Conservation (phyloP, 2,329 filamentous ascomycete genomes). For the Pleomassaria siparia region DNA sequence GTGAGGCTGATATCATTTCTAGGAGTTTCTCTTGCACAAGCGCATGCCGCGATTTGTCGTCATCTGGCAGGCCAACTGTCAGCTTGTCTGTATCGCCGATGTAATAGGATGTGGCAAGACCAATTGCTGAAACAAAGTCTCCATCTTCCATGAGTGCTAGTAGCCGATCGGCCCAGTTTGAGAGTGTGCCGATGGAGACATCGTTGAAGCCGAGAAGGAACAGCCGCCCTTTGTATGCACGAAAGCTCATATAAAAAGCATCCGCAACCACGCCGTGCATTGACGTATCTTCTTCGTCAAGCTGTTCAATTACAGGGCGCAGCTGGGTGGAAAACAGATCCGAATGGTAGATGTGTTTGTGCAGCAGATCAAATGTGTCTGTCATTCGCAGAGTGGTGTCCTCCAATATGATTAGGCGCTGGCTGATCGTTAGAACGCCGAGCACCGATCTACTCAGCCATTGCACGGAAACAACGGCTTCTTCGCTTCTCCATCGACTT, state of each 20-base stretch:
- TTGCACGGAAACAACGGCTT: slow-evolving; percentile 93
- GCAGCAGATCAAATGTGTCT: slow-evolving; percentile 88
- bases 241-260: slow-evolving; percentile 97
- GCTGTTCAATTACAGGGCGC: slow-evolving; percentile 78
- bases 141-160: slow-evolving; percentile 94
- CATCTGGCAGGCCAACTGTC: slow-evolving; percentile 89
- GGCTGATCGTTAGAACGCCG: slow-evolving; percentile 88
- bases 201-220: slow-evolving; percentile 96
- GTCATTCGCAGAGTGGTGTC: slow-evolving; percentile 84
- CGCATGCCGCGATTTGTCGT: slow-evolving; percentile 70
- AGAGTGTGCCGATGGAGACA: slow-evolving; percentile 83
- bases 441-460: slow-evolving; percentile 95
- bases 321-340: slow-evolving; percentile 90
- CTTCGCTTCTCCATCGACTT: slow-evolving; percentile 89
- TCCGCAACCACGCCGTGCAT: slow-evolving; percentile 97
- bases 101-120: slow-evolving; percentile 89
- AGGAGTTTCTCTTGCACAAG: slow-evolving; percentile 87
- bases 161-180: slow-evolving; percentile 94
- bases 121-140: slow-evolving; percentile 91
- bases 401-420: slow-evolving; percentile 88
- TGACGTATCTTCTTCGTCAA: slow-evolving; percentile 81
- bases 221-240: slow-evolving; percentile 87
- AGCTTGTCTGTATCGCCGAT: slow-evolving; percentile 89
- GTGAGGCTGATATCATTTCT: slow-evolving; percentile 89
- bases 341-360: slow-evolving; percentile 88